Evolutionary conservation across 352 stramenopile genomes (phyloP).

Genomic region (Globisporangium carolinianum): DNA sequence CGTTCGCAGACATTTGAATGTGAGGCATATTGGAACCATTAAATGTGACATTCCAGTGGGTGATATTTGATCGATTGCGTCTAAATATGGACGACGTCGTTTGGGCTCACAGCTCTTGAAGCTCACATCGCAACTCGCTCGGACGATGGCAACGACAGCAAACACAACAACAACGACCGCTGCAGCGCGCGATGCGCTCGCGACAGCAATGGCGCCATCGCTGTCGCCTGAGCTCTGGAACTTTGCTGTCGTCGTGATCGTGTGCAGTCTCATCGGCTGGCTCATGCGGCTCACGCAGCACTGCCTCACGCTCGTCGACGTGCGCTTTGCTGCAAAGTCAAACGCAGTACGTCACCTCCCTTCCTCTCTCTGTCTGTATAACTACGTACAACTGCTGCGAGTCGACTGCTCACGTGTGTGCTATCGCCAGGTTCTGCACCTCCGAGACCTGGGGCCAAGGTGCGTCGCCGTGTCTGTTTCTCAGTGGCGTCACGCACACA

Average conservation of each 20-base stretch:
- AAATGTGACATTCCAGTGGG: too few species aligned
- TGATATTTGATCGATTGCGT: too few species aligned
- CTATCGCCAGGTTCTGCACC: constrained; percentile 16
- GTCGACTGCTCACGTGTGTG: neutral
- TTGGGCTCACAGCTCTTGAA: too few species aligned
- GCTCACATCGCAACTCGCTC: neutral
- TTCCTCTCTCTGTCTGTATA: neutral
- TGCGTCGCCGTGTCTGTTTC: neutral
- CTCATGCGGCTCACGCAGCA: constrained; percentile 31
- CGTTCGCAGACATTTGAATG: too few species aligned
- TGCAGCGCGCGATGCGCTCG: neutral
- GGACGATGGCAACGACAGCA: neutral
- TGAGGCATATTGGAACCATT: too few species aligned
- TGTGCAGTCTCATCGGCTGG: constrained; percentile 40
- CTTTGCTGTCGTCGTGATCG: constrained; percentile 30
- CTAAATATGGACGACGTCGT: too few species aligned
- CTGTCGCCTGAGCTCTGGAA: constrained; percentile 57
- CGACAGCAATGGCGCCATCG: constrained; percentile 9
- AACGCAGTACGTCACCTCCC: constrained; percentile 25
- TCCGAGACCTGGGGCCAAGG: constrained; percentile 26
- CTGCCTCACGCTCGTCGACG: constrained; percentile 27
- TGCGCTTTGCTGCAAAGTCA: constrained; percentile 28
- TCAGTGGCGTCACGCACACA: neutral
- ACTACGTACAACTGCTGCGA: too few species aligned
- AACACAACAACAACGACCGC: neutral